phyloP scores from a whole-genome alignment of 2,329 filamentous ascomycete species.

The Neurospora sp. region DNA sequence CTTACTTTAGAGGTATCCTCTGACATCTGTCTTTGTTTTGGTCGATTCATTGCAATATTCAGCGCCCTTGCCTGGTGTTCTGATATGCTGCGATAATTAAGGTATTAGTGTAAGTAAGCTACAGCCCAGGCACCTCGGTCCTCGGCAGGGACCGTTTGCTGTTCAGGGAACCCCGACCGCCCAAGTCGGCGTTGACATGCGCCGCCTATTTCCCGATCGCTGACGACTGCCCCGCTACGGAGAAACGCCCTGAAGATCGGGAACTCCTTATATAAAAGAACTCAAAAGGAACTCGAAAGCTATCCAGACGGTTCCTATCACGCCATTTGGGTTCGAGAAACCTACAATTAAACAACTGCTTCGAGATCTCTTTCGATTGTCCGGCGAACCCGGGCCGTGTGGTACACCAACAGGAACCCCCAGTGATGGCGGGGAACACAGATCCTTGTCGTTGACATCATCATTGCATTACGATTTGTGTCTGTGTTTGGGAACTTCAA shows the following conservation, averaged over 20 bases:
- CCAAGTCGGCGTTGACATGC: background rate
- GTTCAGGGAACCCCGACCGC: background rate
- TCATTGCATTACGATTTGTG: background rate
- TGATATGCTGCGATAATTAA: background rate
- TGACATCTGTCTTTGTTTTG: background rate
- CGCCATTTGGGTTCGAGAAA: background rate
- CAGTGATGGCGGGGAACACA: background rate
- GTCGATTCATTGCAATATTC: background rate
- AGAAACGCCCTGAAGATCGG: background rate
- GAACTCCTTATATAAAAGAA: background rate
- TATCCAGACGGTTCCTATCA: background rate
- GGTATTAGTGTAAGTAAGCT: background rate
- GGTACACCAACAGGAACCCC: background rate
- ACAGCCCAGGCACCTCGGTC: background rate
- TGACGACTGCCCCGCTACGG: background rate
- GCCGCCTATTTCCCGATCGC: background rate
- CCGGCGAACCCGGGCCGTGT: background rate
- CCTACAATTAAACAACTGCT: background rate
- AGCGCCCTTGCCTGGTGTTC: background rate
- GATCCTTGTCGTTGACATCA: background rate
- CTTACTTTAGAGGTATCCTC: background rate
- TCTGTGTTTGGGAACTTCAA: background rate
- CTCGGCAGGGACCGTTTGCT: background rate
- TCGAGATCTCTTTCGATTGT: background rate
- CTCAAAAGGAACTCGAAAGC: background rate